Base-by-base conservation (phyloP, 164 flowering plant species). In the Nymphaea colorata region DNA sequence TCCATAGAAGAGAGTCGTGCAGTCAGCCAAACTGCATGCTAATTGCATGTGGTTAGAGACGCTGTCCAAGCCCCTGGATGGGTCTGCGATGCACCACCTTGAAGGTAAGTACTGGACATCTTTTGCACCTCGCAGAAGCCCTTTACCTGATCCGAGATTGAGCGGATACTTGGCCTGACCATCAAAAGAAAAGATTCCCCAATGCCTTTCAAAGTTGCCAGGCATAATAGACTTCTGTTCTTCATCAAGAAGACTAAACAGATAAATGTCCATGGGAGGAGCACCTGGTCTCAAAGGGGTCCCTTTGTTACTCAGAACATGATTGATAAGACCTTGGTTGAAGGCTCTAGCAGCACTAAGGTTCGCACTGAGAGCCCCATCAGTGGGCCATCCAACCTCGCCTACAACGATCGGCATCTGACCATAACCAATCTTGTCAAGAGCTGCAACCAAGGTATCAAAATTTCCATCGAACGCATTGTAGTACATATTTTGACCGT, bases 371-470 rank as follows among this genome's bases (percentile, higher is more conserved):
- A 82, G 5, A 18, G 84, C 95, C 36, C 95, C 98, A 79, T 91
- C 97, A 1, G 95, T 83, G 2, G 96, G 98, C 98, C 97, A 93
- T 66, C 97, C 97, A 5, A 93, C 79, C 81, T 93, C 98, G 42
- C 96, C 98, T 60, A 91, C 78, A 10, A 86, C 83, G 44, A 91
- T 88, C 1, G 90, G 91, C 84, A 93, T 84, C 74, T 87, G 93
- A 44, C 82, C 82, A 78, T 77, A 89, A 18, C 98, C 98, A 61
- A 89, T 61, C 76, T 78, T 87, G 69, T 59, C 78, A 64, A 91
- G 97, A 41, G 98, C 91, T 15, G 97, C 82, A 69, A 89, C 86
- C 66, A 88, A 75, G 5, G 98, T 93, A 85, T 91, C 98, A 25
- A 67, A 83, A 73, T 91, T 93, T 10, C 93, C 97, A 76, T 91